These are phyloP conservation scores for Lasiodiplodia sp. DNA, from an alignment of 2,329 filamentous ascomycete species.

Conservation along the genomic window DNA sequence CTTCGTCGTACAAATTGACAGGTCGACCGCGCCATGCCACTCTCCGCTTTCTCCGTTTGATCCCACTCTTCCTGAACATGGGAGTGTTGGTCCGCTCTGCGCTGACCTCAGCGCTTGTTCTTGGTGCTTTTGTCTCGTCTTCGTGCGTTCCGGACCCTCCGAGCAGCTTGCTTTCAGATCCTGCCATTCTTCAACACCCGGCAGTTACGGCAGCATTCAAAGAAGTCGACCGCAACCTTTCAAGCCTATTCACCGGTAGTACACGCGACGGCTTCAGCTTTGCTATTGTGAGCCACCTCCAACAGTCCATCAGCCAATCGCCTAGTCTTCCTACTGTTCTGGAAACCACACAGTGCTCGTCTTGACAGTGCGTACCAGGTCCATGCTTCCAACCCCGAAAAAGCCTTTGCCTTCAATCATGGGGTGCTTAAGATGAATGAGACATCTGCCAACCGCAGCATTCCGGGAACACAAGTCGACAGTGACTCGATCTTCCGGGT, in stretches of 20 bases:
- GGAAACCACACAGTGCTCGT: not conserved
- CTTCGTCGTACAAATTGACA: conserved; percentile 1
- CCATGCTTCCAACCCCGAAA: conserved; percentile 37
- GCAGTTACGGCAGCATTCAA: conserved; percentile 38
- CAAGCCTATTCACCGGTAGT: conserved; percentile 34
- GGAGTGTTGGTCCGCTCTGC: not conserved
- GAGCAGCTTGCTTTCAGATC: conserved; percentile 34
- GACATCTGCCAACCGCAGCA: conserved; percentile 26
- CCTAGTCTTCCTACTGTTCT: not conserved
- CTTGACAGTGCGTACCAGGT: conserved; percentile 33
- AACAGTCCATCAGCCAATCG: not conserved
- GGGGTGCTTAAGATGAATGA: conserved; percentile 43
- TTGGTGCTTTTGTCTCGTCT: conserved; percentile 6
- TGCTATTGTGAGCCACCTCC: conserved; percentile 36
- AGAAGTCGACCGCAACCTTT: conserved; percentile 35
- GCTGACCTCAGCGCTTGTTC: not conserved
- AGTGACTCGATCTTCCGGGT: conserved; percentile 43
- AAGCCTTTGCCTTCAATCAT: conserved; percentile 40
- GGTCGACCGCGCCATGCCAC: not conserved
- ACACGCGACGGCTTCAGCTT: conserved; percentile 43
- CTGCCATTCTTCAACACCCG: conserved; percentile 35
- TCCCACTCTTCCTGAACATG: not conserved
- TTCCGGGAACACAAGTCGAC: conserved; percentile 31
- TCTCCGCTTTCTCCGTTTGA: not conserved
- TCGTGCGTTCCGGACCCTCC: conserved; percentile 41